These are phyloP conservation scores for Corymbia maculata DNA, from an alignment of 345 rosid genomes.

Conservation along the genomic window DNA sequence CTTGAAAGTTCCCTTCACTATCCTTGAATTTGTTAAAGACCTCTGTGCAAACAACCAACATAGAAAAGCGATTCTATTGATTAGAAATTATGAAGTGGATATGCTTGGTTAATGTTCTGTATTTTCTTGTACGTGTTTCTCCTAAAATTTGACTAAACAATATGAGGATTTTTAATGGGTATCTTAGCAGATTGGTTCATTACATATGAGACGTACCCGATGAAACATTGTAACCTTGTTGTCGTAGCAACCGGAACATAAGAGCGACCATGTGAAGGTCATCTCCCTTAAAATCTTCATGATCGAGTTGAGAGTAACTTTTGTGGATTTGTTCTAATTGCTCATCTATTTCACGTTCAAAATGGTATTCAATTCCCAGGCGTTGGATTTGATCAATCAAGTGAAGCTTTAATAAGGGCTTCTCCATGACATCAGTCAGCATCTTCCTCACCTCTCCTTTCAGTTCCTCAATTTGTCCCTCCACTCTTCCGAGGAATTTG, in stretches of 20 bases:
- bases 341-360: constrained; percentile 5
- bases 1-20: not conserved
- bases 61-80: not conserved
- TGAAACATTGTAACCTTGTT: not conserved
- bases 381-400: constrained; percentile 25
- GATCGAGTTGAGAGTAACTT: not conserved
- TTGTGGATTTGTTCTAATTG: not conserved
- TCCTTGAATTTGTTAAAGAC: constrained; percentile 1
- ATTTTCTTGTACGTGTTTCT: not conserved
- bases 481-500: not conserved
- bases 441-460: constrained; percentile 6
- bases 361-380: constrained; percentile 40
- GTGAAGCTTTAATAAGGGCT: not conserved
- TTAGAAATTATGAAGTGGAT: not conserved
- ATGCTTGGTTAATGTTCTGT: not conserved
- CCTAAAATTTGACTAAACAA: not conserved
- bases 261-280: not conserved
- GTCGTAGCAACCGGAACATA: not conserved
- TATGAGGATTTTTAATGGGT: not conserved
- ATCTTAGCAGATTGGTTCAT: not conserved
- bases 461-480: constrained; percentile 1
- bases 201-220: not conserved
- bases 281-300: not conserved
- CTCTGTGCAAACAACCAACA: not conserved
- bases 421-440: not conserved